Percentiles rank a stretch among this genome's conserved stretches.
Evolutionary conservation across 306 rosid species (phyloP).

Genomic region (Sindora glabra): DNA sequence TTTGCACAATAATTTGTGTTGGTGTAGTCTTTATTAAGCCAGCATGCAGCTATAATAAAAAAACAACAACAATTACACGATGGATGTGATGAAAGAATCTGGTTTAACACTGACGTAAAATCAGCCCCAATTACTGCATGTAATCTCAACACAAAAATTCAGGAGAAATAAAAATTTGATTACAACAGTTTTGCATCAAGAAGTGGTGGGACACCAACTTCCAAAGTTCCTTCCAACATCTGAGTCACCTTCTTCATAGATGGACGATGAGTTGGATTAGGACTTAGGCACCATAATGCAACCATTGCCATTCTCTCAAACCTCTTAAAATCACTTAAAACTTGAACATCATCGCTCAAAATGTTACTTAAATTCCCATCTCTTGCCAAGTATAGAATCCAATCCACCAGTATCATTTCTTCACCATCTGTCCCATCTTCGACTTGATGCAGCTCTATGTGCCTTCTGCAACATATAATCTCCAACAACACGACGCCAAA

Average conservation of each 20-base stretch:
- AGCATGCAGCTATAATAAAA: no score
- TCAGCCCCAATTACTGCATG: no score
- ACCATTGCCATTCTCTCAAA: constrained; percentile 30
- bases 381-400: constrained; percentile 13
- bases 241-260: constrained; percentile 20
- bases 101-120: no score
- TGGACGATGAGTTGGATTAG: constrained; percentile 21
- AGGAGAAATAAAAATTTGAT: not conserved
- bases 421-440: constrained; percentile 12
- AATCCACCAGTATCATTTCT: constrained; percentile 15
- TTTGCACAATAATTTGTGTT: no score
- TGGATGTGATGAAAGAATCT: no score
- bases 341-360: constrained; percentile 14
- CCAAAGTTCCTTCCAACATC: constrained; percentile 26
- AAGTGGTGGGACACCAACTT: constrained; percentile 19
- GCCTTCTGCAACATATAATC: constrained; percentile 19
- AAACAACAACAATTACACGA: no score
- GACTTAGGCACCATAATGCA: constrained; percentile 23
- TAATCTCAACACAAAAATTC: not conserved
- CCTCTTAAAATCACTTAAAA: constrained; percentile 8
- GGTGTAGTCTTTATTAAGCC: no score
- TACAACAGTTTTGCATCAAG: not conserved
- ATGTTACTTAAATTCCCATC: constrained; percentile 13
- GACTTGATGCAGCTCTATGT: constrained; percentile 19
- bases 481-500: constrained; percentile 27